Evolutionary conservation across 2,329 filamentous ascomycete genomes (phyloP).

Genomic region (Blastomyces emzantsi): DNA sequence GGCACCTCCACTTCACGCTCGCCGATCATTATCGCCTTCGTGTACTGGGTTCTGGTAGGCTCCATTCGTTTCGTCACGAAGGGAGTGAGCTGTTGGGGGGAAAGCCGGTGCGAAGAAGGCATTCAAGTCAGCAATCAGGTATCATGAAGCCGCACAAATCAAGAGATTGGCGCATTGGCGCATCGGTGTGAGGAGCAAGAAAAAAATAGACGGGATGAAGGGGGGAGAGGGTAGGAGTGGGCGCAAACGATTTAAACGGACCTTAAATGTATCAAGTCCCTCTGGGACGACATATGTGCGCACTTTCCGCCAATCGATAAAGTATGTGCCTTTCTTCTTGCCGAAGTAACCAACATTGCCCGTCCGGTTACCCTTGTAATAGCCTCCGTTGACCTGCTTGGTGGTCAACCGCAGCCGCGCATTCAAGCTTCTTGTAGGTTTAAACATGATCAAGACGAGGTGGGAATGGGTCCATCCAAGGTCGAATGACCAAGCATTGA

Average conservation of each 20-base stretch:
- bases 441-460: constrained; percentile 30
- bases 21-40: constrained; percentile 21
- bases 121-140: constrained; percentile 1
- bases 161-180: not conserved
- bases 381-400: constrained; percentile 86
- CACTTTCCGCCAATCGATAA: constrained; percentile 78
- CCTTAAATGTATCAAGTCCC: constrained; percentile 61
- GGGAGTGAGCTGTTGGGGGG: constrained; percentile 33
- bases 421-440: constrained; percentile 46
- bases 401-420: constrained; percentile 76
- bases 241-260: constrained; percentile 31
- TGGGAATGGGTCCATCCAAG: not conserved
- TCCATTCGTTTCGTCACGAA: constrained; percentile 38
- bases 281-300: constrained; percentile 79
- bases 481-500: not conserved
- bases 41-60: constrained; percentile 29
- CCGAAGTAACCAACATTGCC: constrained; percentile 83
- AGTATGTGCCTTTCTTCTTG: constrained; percentile 45
- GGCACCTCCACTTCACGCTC: constrained; percentile 11
- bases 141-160: not conserved
- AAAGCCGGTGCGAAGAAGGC: not conserved
- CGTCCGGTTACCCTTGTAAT: constrained; percentile 91
- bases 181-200: not conserved
- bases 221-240: constrained; percentile 12
- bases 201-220: not conserved